Evolutionary conservation across 2,329 filamentous ascomycete species (phyloP).

Genomic region (Didymella segeticola): DNA sequence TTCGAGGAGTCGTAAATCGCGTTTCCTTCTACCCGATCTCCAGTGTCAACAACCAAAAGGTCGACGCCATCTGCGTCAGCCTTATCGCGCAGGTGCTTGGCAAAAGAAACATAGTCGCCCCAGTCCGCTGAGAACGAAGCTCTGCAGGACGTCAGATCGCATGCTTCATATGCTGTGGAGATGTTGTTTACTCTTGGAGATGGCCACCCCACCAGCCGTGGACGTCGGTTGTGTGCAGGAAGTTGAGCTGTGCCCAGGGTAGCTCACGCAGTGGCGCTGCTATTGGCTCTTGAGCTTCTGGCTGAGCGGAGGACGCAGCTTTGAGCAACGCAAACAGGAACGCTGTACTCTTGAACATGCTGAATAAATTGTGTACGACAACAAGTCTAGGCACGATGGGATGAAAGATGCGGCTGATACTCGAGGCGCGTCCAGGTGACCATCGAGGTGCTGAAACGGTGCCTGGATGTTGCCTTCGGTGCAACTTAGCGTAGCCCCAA

Average conservation of each 20-base stretch:
- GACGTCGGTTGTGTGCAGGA: constrained; percentile 85
- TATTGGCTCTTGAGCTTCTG: constrained; percentile 77
- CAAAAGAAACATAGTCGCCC: constrained; percentile 97
- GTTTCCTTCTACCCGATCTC: constrained; percentile 92
- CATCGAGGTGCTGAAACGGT: constrained; percentile 25
- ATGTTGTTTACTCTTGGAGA: constrained; percentile 73
- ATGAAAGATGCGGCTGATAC: constrained; percentile 9
- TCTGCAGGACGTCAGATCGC: constrained; percentile 53
- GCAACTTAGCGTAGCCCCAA: constrained; percentile 1
- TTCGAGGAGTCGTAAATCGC: constrained; percentile 89
- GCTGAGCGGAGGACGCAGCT: constrained; percentile 69
- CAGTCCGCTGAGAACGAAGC: constrained; percentile 94
- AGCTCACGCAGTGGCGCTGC: constrained; percentile 83
- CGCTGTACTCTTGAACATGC: constrained; percentile 25
- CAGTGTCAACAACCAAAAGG: constrained; percentile 92
- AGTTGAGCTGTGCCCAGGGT: constrained; percentile 93
- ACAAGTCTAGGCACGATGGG: not conserved
- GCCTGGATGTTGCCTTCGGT: constrained; percentile 10
- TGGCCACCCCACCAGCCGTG: constrained; percentile 97
- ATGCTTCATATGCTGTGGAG: no score
- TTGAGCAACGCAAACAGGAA: constrained; percentile 32
- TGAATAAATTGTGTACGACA: constrained; percentile 9
- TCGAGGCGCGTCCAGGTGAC: constrained; percentile 19
- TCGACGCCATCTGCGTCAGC: constrained; percentile 82
- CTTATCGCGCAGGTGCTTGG: constrained; percentile 77